phyloP scores from a whole-genome alignment of 176 grass and related monocot species.

The Sorghum bicolor region Sorghum_bicolor_NCBIv3 NC_012878.2:59017501-59018000 shows the following conservation, averaged over 20 bases:
- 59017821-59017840: neutral
- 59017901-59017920: neutral
- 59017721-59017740: slow-evolving; percentile 51
- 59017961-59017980: neutral
- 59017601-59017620: neutral
- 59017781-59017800: neutral
- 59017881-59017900: neutral
- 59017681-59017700: slow-evolving; percentile 92
- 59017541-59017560: neutral
- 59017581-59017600: neutral
- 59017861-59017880: neutral
- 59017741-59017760: neutral
- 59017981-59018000: neutral
- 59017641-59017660: slow-evolving; percentile 80
- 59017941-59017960: neutral
- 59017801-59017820: neutral
- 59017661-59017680: slow-evolving; percentile 90
- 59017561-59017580: neutral
- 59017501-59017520: neutral
- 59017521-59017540: neutral
- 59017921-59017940: neutral
- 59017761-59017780: neutral
- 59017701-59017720: slow-evolving; percentile 41
- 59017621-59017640: neutral
- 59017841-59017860: neutral